Evolutionary conservation across 306 rosid species (phyloP), one percentile per base, ranked within the genome.

Genomic region (Gynostemma pentaphyllum): DNA sequence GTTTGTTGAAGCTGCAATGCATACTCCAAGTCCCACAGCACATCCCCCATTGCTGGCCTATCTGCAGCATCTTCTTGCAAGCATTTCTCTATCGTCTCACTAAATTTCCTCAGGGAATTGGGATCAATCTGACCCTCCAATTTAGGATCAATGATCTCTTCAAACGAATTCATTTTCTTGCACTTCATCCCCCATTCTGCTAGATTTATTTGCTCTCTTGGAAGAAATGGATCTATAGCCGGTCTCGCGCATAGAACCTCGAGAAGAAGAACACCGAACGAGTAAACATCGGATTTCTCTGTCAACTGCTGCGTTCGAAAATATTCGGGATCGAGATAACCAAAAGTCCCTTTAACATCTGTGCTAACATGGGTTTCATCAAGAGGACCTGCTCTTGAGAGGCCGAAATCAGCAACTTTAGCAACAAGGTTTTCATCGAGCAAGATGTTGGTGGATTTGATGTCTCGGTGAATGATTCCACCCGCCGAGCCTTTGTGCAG

Each of bases 331-430:
- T 83, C 89, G 0, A 83, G 80, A 41, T 80, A 83, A 4, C 86
- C 86, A 9, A 80, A 56, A 10, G 82, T 80, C 67, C 89, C 84
- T 52, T 78, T 84, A 1, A 84, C 76, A 45, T 13, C 53, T 23
- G 84, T 78, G 74, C 81, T 81, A 23, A 84, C 80, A 66, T 80
- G 82, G 9, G 79, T 66, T 36, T 72, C 83, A 21, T 71, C 82
- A 1, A 66, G 66, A 36, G 76, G 68, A 9, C 80, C 68, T 14
- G 78, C 51, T 62, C 68, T 78, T 0, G 86, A 80, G 54, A 80
- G 82, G 48, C 82, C 86, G 65, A 83, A 83, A 28, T 83, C 86
- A 6, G 86, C 65, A 24, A 83, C 86, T 70, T 80, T 80, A 19
- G 86, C 82, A 0, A 78, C 73, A 27, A 29, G 50, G 68, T 83